phyloP scores from a whole-genome alignment of 768 basidiomycete species.

The Psilocybe subaeruginosa region DNA sequence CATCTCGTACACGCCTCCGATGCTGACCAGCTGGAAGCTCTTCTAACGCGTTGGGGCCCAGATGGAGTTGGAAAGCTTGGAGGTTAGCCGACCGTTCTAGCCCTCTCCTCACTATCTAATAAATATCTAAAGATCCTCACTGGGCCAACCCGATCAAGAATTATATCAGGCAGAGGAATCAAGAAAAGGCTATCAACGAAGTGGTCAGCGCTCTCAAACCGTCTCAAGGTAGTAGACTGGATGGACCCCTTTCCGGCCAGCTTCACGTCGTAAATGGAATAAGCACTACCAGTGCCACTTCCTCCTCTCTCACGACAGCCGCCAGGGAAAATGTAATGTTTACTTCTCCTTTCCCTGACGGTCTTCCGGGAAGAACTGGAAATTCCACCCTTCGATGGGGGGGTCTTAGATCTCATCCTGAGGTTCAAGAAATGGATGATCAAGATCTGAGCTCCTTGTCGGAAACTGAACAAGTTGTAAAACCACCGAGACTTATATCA shows the following conservation, averaged over 20 bases:
- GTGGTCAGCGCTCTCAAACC: constrained; percentile 73
- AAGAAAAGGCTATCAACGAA: constrained; percentile 76
- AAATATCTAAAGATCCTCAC: constrained; percentile 64
- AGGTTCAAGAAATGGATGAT: constrained; percentile 64
- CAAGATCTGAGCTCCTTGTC: constrained; percentile 34
- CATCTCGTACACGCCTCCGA: constrained; percentile 92
- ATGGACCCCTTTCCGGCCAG: constrained; percentile 48
- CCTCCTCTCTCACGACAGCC: constrained; percentile 75
- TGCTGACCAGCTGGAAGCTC: constrained; percentile 84
- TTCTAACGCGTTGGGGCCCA: constrained; percentile 86
- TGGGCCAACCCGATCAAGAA: constrained; percentile 92
- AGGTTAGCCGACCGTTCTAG: constrained; percentile 50
- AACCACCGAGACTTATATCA: constrained; percentile 59
- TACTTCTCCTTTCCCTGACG: constrained; percentile 45
- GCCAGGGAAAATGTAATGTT: constrained; percentile 69
- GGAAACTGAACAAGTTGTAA: constrained; percentile 30
- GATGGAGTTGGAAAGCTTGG: constrained; percentile 89
- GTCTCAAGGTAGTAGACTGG: constrained; percentile 43
- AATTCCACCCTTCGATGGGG: constrained; percentile 66
- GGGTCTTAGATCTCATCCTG: constrained; percentile 65
- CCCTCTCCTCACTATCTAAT: constrained; percentile 23
- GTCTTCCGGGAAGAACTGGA: constrained; percentile 57
- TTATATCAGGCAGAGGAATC: constrained; percentile 65
- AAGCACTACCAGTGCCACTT: constrained; percentile 55
- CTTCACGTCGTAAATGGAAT: constrained; percentile 83